Percentiles rank a stretch among this genome's conserved stretches.
These are phyloP conservation scores for Shiraia sp. DNA, from an alignment of 2,329 filamentous ascomycete genomes.

Conservation along the genomic window DNA sequence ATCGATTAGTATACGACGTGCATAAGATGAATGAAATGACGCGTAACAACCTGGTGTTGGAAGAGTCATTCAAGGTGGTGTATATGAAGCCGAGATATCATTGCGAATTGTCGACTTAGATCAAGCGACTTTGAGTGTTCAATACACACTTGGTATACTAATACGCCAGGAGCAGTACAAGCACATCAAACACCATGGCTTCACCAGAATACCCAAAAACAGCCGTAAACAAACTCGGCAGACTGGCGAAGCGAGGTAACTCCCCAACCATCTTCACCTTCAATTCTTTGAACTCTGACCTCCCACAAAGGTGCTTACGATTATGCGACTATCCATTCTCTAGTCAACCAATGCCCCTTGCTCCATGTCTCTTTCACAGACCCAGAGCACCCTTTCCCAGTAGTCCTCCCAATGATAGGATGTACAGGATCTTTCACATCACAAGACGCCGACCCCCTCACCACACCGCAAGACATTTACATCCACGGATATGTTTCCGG, in stretches of 20 bases:
- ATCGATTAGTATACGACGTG: neutral
- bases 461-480: constrained; percentile 30
- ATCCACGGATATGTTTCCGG: constrained; percentile 46
- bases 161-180: no score
- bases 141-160: neutral
- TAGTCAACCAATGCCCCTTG: constrained; percentile 37
- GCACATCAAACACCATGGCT: constrained; percentile 12
- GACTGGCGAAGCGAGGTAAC: constrained; percentile 33
- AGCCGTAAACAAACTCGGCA: constrained; percentile 32
- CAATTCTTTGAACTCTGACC: neutral
- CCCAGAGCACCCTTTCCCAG: constrained; percentile 58
- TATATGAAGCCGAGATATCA: no score
- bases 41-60: neutral
- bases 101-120: no score
- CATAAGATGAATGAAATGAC: neutral
- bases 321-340: constrained; percentile 38
- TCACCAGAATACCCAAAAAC: constrained; percentile 29
- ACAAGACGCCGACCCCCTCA: constrained; percentile 64
- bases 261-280: neutral
- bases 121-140: no score
- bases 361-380: constrained; percentile 44
- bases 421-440: constrained; percentile 45
- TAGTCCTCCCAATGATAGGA: constrained; percentile 46
- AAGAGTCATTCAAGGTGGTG: neutral
- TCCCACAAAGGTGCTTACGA: constrained; percentile 34